These are phyloP conservation scores for Glomus cerebriforme DNA, from an alignment of 192 early-diverging fungal species.

Conservation along the genomic window DNA sequence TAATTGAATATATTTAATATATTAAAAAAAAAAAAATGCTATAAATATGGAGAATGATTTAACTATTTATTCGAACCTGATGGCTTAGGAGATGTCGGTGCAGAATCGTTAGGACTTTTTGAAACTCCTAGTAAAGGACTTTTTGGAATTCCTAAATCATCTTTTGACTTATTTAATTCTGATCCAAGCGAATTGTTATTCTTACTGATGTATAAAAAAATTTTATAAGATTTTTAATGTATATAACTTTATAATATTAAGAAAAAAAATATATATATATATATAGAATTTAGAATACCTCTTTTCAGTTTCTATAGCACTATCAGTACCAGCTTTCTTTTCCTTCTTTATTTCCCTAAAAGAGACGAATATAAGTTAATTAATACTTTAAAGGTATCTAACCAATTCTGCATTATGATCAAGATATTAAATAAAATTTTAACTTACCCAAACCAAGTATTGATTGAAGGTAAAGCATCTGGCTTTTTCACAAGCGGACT, in stretches of 20 bases:
- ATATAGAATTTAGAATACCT: slow-evolving; percentile 4
- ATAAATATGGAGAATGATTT: background rate
- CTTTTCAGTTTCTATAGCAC: slow-evolving; percentile 11
- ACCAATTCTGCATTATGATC: background rate
- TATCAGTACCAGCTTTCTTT: background rate
- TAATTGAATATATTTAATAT: background rate
- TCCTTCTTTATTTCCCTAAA: slow-evolving; percentile 14
- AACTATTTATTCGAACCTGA: background rate
- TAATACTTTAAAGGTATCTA: background rate
- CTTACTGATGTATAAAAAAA: background rate
- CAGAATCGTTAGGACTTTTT: slow-evolving; percentile 19
- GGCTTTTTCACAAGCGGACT: slow-evolving; percentile 46
- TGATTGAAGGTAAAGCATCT: slow-evolving; percentile 40
- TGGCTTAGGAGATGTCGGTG: slow-evolving; percentile 15
- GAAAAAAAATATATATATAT: too few relatives aligned
- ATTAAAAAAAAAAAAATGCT: background rate
- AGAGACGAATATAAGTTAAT: background rate
- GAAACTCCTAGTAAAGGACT: slow-evolving; percentile 17
- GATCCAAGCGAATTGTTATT: background rate
- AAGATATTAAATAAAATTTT: background rate
- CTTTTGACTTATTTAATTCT: slow-evolving; percentile 26
- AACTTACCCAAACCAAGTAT: slow-evolving; percentile 46
- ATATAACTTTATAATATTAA: background rate
- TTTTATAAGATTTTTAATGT: too few relatives aligned
- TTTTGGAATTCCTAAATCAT: slow-evolving; percentile 29